phyloP scores from a whole-genome alignment of 805 yeast species.

The Ogataea sp. region DNA sequence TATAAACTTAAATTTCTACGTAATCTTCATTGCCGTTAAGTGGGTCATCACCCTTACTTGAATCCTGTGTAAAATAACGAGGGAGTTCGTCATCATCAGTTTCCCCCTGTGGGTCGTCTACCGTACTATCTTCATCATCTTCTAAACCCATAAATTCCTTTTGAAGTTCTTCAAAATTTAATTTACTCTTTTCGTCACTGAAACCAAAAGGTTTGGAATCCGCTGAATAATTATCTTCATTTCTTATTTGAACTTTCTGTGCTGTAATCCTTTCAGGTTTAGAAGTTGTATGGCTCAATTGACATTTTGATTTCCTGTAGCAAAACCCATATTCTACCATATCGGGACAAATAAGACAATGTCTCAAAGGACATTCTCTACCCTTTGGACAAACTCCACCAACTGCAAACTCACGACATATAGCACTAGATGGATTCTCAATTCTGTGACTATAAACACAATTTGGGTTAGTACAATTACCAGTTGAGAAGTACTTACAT shows the following conservation, averaged over 20 bases:
- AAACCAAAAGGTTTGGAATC: conserved; percentile 8
- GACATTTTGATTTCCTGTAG: conserved; percentile 42
- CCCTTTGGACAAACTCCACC: conserved; percentile 68
- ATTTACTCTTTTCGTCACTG: too few species aligned
- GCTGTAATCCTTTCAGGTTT: background rate
- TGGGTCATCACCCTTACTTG: too few species aligned
- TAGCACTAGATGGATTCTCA: conserved; percentile 26
- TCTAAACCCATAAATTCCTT: conserved; percentile 10
- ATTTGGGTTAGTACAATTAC: conserved; percentile 37
- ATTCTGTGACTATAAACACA: conserved; percentile 46
- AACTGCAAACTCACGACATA: conserved; percentile 61
- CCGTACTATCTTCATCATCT: conserved; percentile 12
- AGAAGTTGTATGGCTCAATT: conserved; percentile 34
- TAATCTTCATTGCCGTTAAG: conserved; percentile 15
- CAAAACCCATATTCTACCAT: conserved; percentile 55
- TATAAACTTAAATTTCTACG: too few species aligned
- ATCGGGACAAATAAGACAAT: conserved; percentile 64
- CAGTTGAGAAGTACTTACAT: conserved; percentile 44
- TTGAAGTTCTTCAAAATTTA: conserved; percentile 9
- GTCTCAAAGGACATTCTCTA: conserved; percentile 44
- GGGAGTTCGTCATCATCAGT: conserved; percentile 21
- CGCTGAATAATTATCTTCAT: conserved; percentile 24
- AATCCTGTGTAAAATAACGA: background rate
- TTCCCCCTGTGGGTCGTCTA: conserved; percentile 12
- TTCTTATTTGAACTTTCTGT: conserved; percentile 8